phyloP scores from a whole-genome alignment of 2,329 filamentous ascomycete genomes.

The Ilyonectria robusta region DNA sequence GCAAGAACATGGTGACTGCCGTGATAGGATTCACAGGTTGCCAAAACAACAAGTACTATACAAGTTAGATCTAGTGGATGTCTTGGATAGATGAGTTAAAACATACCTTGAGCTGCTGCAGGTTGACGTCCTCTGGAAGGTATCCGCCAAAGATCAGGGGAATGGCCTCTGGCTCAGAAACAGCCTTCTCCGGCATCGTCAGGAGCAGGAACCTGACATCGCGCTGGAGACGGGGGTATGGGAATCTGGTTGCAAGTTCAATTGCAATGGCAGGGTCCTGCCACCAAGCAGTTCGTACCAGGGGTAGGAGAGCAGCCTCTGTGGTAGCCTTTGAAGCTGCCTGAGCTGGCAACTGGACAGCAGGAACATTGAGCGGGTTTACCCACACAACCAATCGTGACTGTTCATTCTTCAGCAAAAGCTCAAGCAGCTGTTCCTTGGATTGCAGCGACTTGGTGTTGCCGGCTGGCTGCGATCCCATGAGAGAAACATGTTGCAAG shows the following conservation, averaged over 20 bases:
- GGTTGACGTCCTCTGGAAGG: conserved; percentile 82
- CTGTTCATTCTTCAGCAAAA: conserved; percentile 88
- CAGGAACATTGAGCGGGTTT: conserved; percentile 78
- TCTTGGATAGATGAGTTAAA: neutral
- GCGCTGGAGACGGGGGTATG: conserved; percentile 77
- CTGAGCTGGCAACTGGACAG: conserved; percentile 54
- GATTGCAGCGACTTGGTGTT: conserved; percentile 76
- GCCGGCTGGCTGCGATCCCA: conserved; percentile 67
- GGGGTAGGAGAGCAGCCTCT: conserved; percentile 67
- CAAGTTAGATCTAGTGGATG: conserved; percentile 32
- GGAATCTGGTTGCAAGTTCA: conserved; percentile 85
- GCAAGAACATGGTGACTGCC: conserved; percentile 93
- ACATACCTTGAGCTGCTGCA: conserved; percentile 84
- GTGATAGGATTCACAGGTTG: conserved; percentile 92
- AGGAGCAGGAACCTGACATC: conserved; percentile 87
- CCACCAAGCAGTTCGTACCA: conserved; percentile 87
- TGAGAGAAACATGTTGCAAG: conserved; percentile 74
- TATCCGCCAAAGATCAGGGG: conserved; percentile 84
- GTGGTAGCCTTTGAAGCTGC: conserved; percentile 57
- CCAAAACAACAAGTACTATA: conserved; percentile 91
- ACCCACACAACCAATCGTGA: conserved; percentile 90
- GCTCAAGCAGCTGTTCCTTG: conserved; percentile 87
- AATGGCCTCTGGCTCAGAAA: conserved; percentile 85
- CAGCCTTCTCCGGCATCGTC: conserved; percentile 85
- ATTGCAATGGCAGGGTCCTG: conserved; percentile 91